phyloP scores from a whole-genome alignment of 352 stramenopile species.

The Globisporangium irregulare region DNA sequence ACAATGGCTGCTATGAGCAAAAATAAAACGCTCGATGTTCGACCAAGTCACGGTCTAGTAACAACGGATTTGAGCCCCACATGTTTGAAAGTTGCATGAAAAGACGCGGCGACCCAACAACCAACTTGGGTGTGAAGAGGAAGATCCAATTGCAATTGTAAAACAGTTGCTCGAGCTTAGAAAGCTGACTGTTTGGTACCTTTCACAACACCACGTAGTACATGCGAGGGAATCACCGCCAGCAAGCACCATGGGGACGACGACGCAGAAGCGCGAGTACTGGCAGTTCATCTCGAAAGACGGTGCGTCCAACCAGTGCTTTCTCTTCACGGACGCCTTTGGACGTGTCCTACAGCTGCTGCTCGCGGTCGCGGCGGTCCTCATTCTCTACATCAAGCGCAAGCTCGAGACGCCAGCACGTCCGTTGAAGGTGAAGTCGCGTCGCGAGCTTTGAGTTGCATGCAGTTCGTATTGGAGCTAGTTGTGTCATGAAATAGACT shows the following conservation, averaged over 20 bases:
- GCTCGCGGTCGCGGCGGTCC: constrained; percentile 43
- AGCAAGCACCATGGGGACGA: constrained; percentile 2
- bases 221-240: background rate
- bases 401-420: constrained; percentile 73
- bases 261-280: constrained; percentile 7
- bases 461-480: background rate
- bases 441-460: background rate
- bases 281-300: constrained; percentile 19
- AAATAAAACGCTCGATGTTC: no score
- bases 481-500: background rate
- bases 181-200: background rate
- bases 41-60: background rate
- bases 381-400: constrained; percentile 76
- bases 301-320: constrained; percentile 40
- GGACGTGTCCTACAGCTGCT: constrained; percentile 52
- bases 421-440: constrained; percentile 35
- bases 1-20: no score
- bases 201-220: background rate
- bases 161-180: background rate
- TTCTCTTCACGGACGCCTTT: constrained; percentile 72
- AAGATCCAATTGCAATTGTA: background rate
- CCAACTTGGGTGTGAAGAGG: background rate
- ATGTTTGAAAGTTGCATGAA: background rate
- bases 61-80: background rate
- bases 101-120: constrained; percentile 2